phyloP scores from a whole-genome alignment of 2,329 filamentous ascomycete species.

The Atkinsonella hypoxylon region DNA sequence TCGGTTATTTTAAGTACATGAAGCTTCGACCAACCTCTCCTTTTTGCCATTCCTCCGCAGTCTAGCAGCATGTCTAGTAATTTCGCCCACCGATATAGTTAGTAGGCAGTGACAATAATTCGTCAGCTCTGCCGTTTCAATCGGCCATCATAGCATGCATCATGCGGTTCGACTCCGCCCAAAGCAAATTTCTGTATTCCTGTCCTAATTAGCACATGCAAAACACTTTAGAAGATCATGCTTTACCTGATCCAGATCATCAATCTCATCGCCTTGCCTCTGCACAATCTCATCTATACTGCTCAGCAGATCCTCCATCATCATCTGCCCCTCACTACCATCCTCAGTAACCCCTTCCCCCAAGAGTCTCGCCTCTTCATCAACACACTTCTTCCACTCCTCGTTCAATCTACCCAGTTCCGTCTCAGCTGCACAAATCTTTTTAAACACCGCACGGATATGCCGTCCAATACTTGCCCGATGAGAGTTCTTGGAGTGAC shows the following conservation, averaged over 20 bases:
- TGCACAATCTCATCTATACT: conserved; percentile 14
- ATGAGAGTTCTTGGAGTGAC: conserved; percentile 13
- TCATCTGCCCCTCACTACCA: not conserved
- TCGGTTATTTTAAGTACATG: no score
- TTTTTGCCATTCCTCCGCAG: no score
- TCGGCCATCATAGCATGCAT: conserved; percentile 15
- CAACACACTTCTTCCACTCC: conserved; percentile 17
- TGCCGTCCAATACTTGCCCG: conserved; percentile 16
- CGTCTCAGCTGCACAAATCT: conserved; percentile 12
- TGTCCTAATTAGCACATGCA: not conserved
- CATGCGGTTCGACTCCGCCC: conserved; percentile 10
- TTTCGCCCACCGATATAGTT: no score
- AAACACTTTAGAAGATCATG: no score
- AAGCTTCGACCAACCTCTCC: no score
- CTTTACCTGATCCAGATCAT: conserved; percentile 18
- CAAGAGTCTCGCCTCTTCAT: conserved; percentile 12
- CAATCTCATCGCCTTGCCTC: conserved; percentile 12
- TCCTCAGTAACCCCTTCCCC: conserved; percentile 6
- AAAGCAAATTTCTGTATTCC: conserved; percentile 6
- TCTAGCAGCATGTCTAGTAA: no score
- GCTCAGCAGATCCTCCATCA: conserved; percentile 7
- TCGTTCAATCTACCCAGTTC: conserved; percentile 12
- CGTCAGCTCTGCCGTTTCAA: not conserved
- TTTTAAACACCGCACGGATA: conserved; percentile 11
- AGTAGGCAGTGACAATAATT: not conserved